Conservation (phyloP, 768 basidiomycete species). For the Collybiopsis luxurians region DNA sequence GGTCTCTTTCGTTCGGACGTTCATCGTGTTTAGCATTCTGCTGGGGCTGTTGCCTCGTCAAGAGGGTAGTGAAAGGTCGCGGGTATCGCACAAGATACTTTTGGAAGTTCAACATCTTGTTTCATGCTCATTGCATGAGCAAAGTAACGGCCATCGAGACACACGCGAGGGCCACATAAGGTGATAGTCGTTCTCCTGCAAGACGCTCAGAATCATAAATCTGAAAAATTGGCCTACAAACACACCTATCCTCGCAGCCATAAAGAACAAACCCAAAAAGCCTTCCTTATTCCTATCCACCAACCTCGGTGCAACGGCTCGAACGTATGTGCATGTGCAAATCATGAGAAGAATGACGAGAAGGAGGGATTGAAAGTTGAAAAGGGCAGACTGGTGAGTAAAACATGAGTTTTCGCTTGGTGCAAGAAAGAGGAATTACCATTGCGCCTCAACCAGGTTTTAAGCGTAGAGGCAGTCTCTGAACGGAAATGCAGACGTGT, state of each 20-base stretch:
- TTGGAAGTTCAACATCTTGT: not conserved
- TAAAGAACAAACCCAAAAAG: constrained; percentile 91
- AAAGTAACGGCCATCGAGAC: constrained; percentile 87
- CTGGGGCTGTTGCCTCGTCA: no score
- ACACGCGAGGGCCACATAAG: constrained; percentile 93
- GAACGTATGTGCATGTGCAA: constrained; percentile 96
- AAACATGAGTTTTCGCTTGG: no score
- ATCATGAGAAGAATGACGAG: constrained; percentile 91
- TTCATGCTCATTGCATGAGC: constrained; percentile 6
- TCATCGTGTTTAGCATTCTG: no score
- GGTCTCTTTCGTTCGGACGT: no score
- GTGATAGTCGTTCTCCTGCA: constrained; percentile 90
- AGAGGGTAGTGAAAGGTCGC: no score
- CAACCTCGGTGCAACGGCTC: constrained; percentile 84
- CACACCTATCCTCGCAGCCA: constrained; percentile 92
- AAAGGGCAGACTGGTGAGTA: constrained; percentile 75
- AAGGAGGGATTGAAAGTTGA: constrained; percentile 96
- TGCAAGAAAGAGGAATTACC: no score
- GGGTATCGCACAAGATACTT: no score
- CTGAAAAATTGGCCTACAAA: constrained; percentile 6
- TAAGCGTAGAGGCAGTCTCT: no score
- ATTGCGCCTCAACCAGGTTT: no score
- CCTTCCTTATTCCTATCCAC: constrained; percentile 95
- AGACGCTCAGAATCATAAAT: not conserved
- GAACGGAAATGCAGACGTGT: no score